phyloP scores from a whole-genome alignment of 176 grass and related monocot species.

The Tuctoria greenei region DNA sequence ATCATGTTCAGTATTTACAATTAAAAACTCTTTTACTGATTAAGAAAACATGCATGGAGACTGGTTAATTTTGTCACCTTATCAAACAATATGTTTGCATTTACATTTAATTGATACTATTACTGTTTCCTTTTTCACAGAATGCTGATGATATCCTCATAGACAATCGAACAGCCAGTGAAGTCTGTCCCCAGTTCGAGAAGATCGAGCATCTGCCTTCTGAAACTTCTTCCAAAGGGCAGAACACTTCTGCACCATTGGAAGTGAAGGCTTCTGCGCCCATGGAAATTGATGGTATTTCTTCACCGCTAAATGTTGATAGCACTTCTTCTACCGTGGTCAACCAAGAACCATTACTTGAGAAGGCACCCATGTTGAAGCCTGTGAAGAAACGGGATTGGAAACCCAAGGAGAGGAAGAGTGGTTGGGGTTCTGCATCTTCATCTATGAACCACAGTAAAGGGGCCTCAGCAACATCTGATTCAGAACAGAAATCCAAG shows the following conservation, averaged over 20 bases:
- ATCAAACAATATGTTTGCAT: conserved; percentile 7
- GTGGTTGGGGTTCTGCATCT: background rate
- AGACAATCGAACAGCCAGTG: conserved; percentile 45
- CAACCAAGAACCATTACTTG: conserved; percentile 29
- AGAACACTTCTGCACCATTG: background rate
- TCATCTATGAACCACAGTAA: conserved; percentile 23
- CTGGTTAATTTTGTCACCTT: background rate
- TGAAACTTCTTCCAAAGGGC: conserved; percentile 26
- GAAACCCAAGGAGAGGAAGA: conserved; percentile 17
- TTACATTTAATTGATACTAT: conserved; percentile 25
- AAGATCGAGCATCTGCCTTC: conserved; percentile 10
- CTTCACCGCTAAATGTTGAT: background rate
- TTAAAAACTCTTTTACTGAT: conserved; percentile 5
- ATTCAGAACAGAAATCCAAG: conserved; percentile 26
- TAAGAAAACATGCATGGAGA: background rate
- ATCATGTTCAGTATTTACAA: background rate
- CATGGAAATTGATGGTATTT: background rate
- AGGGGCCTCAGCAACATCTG: background rate
- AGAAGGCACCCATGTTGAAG: conserved; percentile 27
- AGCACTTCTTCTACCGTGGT: background rate
- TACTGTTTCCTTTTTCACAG: conserved; percentile 29
- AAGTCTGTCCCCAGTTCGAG: conserved; percentile 38
- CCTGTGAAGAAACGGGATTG: conserved; percentile 32
- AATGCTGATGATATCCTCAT: conserved; percentile 52
- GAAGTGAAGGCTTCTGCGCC: background rate